Evolutionary conservation across 169 alveolate species (phyloP).

Genomic region (Plasmodium blacklocki): DNA sequence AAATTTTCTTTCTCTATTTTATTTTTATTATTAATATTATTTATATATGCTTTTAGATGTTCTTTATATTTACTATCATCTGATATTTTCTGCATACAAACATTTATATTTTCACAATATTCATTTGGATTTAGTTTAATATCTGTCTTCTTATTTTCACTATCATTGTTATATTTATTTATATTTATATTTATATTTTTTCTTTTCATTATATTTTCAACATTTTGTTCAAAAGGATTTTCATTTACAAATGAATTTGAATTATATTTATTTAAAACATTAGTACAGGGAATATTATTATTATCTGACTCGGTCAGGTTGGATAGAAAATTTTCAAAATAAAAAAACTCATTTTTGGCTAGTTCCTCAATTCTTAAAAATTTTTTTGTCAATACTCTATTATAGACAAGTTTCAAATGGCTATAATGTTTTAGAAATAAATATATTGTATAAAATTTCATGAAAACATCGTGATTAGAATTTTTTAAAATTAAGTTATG

Average conservation of each 20-base stretch:
- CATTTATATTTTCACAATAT: background rate
- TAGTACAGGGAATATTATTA: too few relatives aligned
- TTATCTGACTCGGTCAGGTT: background rate
- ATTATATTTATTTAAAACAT: too few relatives aligned
- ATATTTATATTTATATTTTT: too few relatives aligned
- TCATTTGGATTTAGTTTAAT: slow-evolving; percentile 9
- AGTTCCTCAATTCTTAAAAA: slow-evolving; percentile 13
- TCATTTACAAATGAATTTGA: too few relatives aligned
- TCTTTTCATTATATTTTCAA: too few relatives aligned
- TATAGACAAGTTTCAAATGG: slow-evolving; percentile 4
- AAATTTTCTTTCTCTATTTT: slow-evolving; percentile 45
- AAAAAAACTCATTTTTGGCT: slow-evolving; percentile 35
- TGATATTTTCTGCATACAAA: background rate
- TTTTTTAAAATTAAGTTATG: slow-evolving; percentile 19
- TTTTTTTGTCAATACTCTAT: slow-evolving; percentile 17
- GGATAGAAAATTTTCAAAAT: slow-evolving; percentile 26
- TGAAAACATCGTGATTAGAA: slow-evolving; percentile 28
- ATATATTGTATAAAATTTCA: slow-evolving; percentile 71
- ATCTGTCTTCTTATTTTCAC: slow-evolving; percentile 10
- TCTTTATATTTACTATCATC: background rate
- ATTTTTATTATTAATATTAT: slow-evolving; percentile 40
- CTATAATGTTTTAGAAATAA: slow-evolving; percentile 47
- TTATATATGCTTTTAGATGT: background rate
- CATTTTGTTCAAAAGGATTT: too few relatives aligned
- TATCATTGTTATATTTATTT: too few relatives aligned